Conservation (phyloP, 208 protist species). For the Vickermania spadyakhi region DNA sequence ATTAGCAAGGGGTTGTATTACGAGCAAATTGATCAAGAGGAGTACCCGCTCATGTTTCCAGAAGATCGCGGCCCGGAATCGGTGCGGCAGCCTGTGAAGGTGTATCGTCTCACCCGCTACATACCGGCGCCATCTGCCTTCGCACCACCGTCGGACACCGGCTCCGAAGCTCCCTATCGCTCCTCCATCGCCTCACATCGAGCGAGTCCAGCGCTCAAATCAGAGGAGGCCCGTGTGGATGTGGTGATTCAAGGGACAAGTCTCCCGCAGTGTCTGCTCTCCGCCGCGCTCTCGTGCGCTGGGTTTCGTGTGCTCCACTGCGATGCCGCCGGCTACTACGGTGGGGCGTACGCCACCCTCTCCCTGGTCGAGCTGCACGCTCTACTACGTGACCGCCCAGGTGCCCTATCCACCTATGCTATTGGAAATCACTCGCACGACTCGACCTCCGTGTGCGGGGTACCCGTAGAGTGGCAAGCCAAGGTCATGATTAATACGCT, state of each 20-base stretch:
- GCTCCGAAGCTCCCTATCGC: neutral
- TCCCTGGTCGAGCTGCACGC: conserved; percentile 19
- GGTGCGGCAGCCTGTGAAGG: conserved; percentile 74
- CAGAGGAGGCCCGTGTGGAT: conserved; percentile 30
- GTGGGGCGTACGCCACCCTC: conserved; percentile 43
- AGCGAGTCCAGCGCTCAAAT: neutral
- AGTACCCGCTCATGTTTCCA: conserved; percentile 84
- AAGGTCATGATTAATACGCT: conserved; percentile 5
- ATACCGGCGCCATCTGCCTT: conserved; percentile 38
- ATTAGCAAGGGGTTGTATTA: conserved; percentile 54
- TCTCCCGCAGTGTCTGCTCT: conserved; percentile 71
- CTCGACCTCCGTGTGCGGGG: neutral
- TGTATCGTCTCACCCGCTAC: conserved; percentile 54
- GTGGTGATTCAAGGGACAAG: conserved; percentile 86
- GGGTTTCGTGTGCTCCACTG: conserved; percentile 86
- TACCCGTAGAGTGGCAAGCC: too few relatives aligned
- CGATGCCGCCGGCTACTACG: conserved; percentile 81
- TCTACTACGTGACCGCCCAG: neutral
- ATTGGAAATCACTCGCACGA: neutral
- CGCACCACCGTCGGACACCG: conserved; percentile 5
- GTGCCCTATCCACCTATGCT: neutral
- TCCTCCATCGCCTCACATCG: neutral
- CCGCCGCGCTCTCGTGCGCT: conserved; percentile 70
- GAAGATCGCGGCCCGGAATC: conserved; percentile 71
- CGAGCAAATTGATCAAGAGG: conserved; percentile 67